These are phyloP conservation scores for Penicillium sp. DNA, from an alignment of 2,329 filamentous ascomycete genomes.

Conservation along the genomic window DNA sequence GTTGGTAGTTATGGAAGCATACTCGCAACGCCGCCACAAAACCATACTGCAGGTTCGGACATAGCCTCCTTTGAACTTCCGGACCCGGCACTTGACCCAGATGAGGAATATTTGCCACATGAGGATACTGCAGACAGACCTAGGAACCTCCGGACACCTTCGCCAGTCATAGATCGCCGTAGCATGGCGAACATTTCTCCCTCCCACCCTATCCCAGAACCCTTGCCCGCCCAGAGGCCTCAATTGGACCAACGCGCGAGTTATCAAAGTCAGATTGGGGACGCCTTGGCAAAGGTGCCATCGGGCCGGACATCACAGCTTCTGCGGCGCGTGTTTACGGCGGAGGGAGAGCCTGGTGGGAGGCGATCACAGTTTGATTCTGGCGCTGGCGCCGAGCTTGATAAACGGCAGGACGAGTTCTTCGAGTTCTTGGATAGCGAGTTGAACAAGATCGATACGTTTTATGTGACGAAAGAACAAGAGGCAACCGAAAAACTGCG, in stretches of 20 bases:
- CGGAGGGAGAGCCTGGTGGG: slow-evolving; percentile 39
- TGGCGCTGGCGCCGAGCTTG: slow-evolving; percentile 57
- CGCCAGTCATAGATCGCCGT: slow-evolving; percentile 24
- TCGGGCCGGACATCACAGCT: slow-evolving; percentile 30
- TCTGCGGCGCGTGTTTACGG: slow-evolving; percentile 42
- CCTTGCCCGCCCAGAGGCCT: slow-evolving; percentile 7
- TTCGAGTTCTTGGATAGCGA: slow-evolving; percentile 80
- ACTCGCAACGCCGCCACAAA: slow-evolving; percentile 52
- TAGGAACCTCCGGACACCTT: slow-evolving; percentile 24
- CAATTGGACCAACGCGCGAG: slow-evolving; percentile 7
- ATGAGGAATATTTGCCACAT: slow-evolving; percentile 24
- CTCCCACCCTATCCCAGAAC: background rate
- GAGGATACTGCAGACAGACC: slow-evolving; percentile 17
- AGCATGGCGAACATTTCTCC: slow-evolving; percentile 4
- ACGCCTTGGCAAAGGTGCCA: slow-evolving; percentile 28
- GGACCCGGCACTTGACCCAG: slow-evolving; percentile 57
- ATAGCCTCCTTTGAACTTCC: slow-evolving; percentile 59
- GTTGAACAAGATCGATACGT: slow-evolving; percentile 84
- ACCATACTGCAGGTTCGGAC: slow-evolving; percentile 26
- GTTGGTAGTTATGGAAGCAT: slow-evolving; percentile 64
- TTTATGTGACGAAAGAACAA: slow-evolving; percentile 84
- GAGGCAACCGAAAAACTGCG: slow-evolving; percentile 72
- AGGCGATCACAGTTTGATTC: slow-evolving; percentile 55
- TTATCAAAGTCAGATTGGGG: slow-evolving; percentile 16
- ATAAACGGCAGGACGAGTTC: slow-evolving; percentile 77